These are phyloP conservation scores for Chaetomium cochliodes DNA, from an alignment of 495 filamentous ascomycete species.

Conservation along the genomic window DNA sequence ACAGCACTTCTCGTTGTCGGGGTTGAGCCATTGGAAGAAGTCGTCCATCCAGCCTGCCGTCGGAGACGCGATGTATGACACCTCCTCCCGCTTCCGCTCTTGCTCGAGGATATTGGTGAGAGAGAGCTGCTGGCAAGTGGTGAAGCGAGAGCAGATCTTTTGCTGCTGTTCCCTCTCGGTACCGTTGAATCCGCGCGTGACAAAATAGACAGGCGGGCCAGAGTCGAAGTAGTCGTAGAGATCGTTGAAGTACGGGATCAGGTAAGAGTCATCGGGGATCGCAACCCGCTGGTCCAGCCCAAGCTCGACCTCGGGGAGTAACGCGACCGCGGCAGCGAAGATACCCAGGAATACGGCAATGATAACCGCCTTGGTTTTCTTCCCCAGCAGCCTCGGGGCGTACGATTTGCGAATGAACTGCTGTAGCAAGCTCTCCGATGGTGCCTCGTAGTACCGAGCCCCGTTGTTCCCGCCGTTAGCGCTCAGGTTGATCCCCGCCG, in stretches of 20 bases:
- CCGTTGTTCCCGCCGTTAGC: slow-evolving; percentile 37
- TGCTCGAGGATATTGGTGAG: slow-evolving; percentile 85
- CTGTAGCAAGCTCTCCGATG: slow-evolving; percentile 79
- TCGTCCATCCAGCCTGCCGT: slow-evolving; percentile 97
- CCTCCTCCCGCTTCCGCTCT: slow-evolving; percentile 84
- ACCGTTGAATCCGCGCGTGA: slow-evolving; percentile 74
- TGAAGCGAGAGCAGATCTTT: slow-evolving; percentile 87
- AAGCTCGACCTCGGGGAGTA: slow-evolving; percentile 80
- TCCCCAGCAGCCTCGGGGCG: slow-evolving; percentile 75
- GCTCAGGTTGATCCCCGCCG: slow-evolving; percentile 53
- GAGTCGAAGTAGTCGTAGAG: slow-evolving; percentile 87
- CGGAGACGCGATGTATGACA: slow-evolving; percentile 88
- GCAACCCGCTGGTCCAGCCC: slow-evolving; percentile 93
- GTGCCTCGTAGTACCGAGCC: slow-evolving; percentile 56
- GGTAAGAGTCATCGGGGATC: slow-evolving; percentile 86
- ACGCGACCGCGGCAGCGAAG: slow-evolving; percentile 77
- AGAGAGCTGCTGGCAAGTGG: slow-evolving; percentile 78
- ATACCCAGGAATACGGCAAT: slow-evolving; percentile 80
- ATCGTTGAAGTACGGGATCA: slow-evolving; percentile 94
- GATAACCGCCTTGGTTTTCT: slow-evolving; percentile 70
- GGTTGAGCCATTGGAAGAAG: slow-evolving; percentile 93
- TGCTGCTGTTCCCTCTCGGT: slow-evolving; percentile 73
- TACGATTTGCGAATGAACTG: slow-evolving; percentile 85
- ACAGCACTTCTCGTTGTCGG: slow-evolving; percentile 77
- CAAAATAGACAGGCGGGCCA: slow-evolving; percentile 95